Percentiles rank a stretch among this genome's conserved stretches.
phyloP scores from a whole-genome alignment of 2,329 filamentous ascomycete genomes.

The Ampelomyces quisqualis region DNA sequence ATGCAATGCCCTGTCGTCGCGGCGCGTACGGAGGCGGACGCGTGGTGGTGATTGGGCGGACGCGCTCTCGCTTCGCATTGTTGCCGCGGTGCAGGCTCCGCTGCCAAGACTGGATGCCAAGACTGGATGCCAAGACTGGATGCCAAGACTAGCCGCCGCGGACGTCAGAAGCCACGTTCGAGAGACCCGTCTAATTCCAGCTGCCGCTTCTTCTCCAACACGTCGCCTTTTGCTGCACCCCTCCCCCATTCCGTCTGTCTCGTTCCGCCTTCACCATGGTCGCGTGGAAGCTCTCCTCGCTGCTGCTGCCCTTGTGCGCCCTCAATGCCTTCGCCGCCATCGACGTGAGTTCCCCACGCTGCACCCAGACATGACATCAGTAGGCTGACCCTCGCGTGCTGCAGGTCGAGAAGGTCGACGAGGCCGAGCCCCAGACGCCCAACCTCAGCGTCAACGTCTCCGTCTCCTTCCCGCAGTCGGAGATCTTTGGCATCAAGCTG shows the following conservation, averaged over 20 bases:
- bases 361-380: conserved; percentile 40
- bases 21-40: not conserved
- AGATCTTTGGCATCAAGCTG: conserved; percentile 93
- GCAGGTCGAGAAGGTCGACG: conserved; percentile 38
- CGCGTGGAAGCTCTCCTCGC: conserved; percentile 68
- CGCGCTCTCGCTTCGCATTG: conserved; percentile 13
- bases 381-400: conserved; percentile 21
- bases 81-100: conserved; percentile 8
- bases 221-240: conserved; percentile 6
- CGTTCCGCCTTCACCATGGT: conserved; percentile 60
- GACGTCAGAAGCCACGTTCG: conserved; percentile 39
- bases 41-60: conserved; percentile 8
- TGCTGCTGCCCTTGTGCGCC: conserved; percentile 70
- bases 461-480: conserved; percentile 63
- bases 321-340: conserved; percentile 64
- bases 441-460: conserved; percentile 57
- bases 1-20: conserved; percentile 3
- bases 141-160: conserved; percentile 21
- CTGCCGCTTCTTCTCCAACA: conserved; percentile 7
- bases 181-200: conserved; percentile 24
- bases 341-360: conserved; percentile 53
- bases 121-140: conserved; percentile 5
- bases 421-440: conserved; percentile 63
- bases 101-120: conserved; percentile 10
- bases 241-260: conserved; percentile 7